Conservation (phyloP, 1,284 basidiomycete species). For the Malassezia equina region DNA sequence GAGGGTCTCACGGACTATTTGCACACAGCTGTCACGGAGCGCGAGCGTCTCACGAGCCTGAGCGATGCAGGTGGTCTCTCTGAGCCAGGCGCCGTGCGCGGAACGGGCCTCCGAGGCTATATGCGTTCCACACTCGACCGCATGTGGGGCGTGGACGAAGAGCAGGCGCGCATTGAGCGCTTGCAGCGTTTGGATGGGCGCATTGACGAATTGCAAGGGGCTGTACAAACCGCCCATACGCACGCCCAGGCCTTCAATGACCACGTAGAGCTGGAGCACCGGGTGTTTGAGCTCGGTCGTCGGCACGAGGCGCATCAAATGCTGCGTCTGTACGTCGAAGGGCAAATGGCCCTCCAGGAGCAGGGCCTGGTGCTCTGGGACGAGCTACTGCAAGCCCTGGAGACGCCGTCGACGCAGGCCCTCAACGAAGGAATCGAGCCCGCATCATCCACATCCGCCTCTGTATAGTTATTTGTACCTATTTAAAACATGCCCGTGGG, state of each 20-base stretch:
- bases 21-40: conserved; percentile 75
- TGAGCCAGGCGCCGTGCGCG: conserved; percentile 51
- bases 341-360: conserved; percentile 74
- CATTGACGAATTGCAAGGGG: conserved; percentile 96
- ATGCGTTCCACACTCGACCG: conserved; percentile 87
- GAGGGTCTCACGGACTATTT: conserved; percentile 94
- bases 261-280: conserved; percentile 80
- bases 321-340: conserved; percentile 74
- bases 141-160: conserved; percentile 81
- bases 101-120: conserved; percentile 66
- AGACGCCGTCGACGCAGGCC: neutral
- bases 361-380: conserved; percentile 19
- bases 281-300: conserved; percentile 77
- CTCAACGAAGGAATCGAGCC: neutral
- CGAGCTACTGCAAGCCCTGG: conserved; percentile 6
- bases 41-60: conserved; percentile 61
- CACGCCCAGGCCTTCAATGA: conserved; percentile 90
- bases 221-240: conserved; percentile 85
- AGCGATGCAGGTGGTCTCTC: conserved; percentile 28
- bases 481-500: conserved; percentile 12
- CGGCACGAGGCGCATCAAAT: conserved; percentile 92
- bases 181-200: conserved; percentile 83
- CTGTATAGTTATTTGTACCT: neutral
- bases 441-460: neutral
- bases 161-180: conserved; percentile 78